Conservation (phyloP, 2,329 filamentous ascomycete genomes). For the Cladosporium sp. region DNA sequence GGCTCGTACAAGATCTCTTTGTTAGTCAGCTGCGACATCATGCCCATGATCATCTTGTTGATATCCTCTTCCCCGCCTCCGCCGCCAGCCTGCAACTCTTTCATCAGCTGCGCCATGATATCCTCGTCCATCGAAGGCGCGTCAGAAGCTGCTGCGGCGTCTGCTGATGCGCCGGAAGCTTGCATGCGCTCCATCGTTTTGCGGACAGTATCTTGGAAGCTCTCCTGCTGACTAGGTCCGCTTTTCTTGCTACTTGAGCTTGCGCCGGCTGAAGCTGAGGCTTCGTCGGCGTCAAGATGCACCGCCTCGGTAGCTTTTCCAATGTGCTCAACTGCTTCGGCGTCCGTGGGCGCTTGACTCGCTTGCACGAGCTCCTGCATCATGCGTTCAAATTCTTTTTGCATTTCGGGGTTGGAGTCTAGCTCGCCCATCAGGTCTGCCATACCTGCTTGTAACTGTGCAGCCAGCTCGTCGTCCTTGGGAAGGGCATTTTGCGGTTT, state of each 20-base stretch:
- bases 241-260: constrained; percentile 7
- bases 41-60: constrained; percentile 89
- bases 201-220: constrained; percentile 88
- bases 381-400: constrained; percentile 65
- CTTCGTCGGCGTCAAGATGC: background rate
- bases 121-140: constrained; percentile 51
- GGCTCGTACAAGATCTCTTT: constrained; percentile 98
- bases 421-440: constrained; percentile 72
- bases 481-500: constrained; percentile 17
- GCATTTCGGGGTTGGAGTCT: constrained; percentile 60
- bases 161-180: constrained; percentile 77
- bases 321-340: constrained; percentile 29
- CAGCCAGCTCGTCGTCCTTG: constrained; percentile 26
- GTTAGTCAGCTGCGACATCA: constrained; percentile 99
- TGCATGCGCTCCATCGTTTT: constrained; percentile 97
- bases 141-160: constrained; percentile 64
- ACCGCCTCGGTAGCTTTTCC: constrained; percentile 31
- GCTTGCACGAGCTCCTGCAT: constrained; percentile 50
- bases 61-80: constrained; percentile 72
- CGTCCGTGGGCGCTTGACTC: constrained; percentile 36
- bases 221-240: constrained; percentile 47
- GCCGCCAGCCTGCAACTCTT: constrained; percentile 68
- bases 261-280: background rate
- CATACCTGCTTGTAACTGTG: constrained; percentile 76
- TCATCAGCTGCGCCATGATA: constrained; percentile 88